Conservation (phyloP, 305 asterid species). For the Rubia peregrina region DNA sequence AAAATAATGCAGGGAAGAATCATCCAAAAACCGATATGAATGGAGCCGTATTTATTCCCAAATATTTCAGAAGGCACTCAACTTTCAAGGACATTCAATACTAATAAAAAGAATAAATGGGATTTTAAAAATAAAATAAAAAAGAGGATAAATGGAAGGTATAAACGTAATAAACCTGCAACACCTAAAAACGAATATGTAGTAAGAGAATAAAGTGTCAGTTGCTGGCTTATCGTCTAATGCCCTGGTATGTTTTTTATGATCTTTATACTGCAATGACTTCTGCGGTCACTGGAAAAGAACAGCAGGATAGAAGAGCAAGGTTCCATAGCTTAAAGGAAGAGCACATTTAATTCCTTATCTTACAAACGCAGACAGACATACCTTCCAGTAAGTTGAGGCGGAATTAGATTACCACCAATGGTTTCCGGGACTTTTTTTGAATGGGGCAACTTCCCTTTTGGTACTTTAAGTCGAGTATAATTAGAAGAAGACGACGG, state of each 20-base stretch:
- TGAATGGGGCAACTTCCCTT: constrained; percentile 51
- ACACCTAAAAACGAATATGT: background rate
- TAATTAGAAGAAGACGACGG: constrained; percentile 34
- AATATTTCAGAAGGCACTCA: background rate
- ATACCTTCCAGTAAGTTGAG: constrained; percentile 85
- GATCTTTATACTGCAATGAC: background rate
- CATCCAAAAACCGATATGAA: background rate
- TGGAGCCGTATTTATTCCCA: background rate
- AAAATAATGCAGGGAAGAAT: background rate
- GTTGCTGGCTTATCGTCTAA: background rate
- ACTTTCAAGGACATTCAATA: background rate
- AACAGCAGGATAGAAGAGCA: background rate
- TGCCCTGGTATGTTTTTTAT: background rate
- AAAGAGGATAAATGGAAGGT: background rate
- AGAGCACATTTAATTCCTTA: constrained; percentile 1
- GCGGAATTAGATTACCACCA: constrained; percentile 64
- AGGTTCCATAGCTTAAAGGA: background rate
- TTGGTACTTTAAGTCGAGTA: constrained; percentile 66
- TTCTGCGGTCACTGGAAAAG: background rate
- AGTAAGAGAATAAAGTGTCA: background rate
- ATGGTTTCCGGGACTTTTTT: constrained; percentile 64
- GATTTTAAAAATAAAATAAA: background rate
- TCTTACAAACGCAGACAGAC: constrained; percentile 6
- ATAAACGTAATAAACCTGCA: background rate
- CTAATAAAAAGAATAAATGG: background rate